Conservation (phyloP, 176 grass and related monocot species). For the Rhynchospora pubera region DNA sequence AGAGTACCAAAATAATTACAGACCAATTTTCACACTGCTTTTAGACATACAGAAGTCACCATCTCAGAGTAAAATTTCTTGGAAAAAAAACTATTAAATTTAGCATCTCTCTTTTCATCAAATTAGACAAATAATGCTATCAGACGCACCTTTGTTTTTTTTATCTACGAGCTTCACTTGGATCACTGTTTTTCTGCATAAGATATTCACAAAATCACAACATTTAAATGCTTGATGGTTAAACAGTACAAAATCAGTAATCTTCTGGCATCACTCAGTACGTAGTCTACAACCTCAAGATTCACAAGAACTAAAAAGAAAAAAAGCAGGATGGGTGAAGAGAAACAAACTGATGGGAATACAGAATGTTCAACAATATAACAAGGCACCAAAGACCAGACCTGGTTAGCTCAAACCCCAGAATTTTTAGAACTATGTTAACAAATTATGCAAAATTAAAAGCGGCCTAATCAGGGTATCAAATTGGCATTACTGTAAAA, state of each 20-base stretch:
- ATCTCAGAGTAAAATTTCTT: neutral
- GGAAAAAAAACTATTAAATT: too few relatives aligned
- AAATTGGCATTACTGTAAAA: neutral
- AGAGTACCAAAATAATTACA: neutral
- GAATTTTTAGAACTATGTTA: neutral
- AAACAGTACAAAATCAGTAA: neutral
- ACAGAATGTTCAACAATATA: too few relatives aligned
- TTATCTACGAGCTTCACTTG: neutral
- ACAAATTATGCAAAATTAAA: neutral
- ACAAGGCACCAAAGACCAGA: neutral
- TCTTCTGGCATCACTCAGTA: neutral
- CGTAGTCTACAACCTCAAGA: neutral
- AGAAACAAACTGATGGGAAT: too few relatives aligned
- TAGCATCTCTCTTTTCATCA: neutral
- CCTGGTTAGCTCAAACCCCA: neutral
- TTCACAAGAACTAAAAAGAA: neutral
- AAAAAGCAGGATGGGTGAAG: too few relatives aligned
- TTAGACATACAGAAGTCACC: neutral
- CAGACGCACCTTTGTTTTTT: neutral
- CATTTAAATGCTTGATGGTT: neutral
- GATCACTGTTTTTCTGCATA: neutral
- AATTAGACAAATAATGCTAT: neutral
- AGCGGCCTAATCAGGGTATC: neutral
- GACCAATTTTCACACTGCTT: neutral
- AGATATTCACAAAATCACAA: neutral